Evolutionary conservation across 306 rosid species (phyloP), one percentile per base, ranked within the genome.

Genomic region (Cotoneaster glaucophyllus): DNA sequence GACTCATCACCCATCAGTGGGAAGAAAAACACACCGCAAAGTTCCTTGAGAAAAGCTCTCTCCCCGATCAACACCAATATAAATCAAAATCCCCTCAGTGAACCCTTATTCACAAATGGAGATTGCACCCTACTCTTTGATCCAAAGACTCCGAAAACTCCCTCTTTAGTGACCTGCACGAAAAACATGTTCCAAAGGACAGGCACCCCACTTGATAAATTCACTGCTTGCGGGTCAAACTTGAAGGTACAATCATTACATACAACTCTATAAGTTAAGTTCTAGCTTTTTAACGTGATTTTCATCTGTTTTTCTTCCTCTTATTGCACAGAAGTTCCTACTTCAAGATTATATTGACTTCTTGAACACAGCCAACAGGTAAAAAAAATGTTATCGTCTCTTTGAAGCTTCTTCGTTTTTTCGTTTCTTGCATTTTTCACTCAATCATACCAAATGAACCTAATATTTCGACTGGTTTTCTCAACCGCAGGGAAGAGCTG

Each of bases 361-460:
- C 90, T 83, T 92, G 75, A 95, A 95, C 72, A 84, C 90, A 63
- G 99, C 97, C 37, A 92, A 87, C 95, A 90, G 93, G 98, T 94
- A 74, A 8, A 69, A 74, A 8, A 69, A 70, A 43, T 50, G 5
- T 28, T 25, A 37, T 74, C 34, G 25, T 70, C 65, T 61, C 45
- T 64, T n/a, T 45, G 61, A 26, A 44, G 45, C 39, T 77, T 48
- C 62, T 75, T 78, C 44, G 39, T 76, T 67, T 6, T 34, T 34
- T 57, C 21, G 3, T 28, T 75, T 41, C 26, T 45, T 45, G 67
- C 45, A 18, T 57, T 29, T 4, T 34, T 2, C 28, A 13, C 56
- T 52, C 12, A 32, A 1, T 52, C 15, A 6, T 53, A 24, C 13
- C 14, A 22, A 54, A 28, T 32, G 41, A 41, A 19, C 34, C 59